Conservation (phyloP, 306 rosid genomes). For the Vicia faba region DNA sequence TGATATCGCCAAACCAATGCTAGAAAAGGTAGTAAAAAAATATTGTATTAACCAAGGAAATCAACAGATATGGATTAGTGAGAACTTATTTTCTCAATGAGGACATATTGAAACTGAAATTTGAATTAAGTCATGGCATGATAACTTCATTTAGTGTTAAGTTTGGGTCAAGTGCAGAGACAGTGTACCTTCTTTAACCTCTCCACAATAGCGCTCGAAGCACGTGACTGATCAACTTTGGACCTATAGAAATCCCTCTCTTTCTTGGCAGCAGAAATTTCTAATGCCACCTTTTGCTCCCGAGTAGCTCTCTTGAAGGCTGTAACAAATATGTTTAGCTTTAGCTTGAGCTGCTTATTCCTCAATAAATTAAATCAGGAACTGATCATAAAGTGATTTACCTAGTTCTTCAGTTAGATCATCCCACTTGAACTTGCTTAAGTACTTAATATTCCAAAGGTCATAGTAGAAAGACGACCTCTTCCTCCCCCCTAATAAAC, state of each 20-base stretch:
- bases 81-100: background rate
- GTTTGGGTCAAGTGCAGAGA: slow-evolving; percentile 15
- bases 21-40: background rate
- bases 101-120: slow-evolving; percentile 10
- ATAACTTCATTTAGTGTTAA: slow-evolving; percentile 17
- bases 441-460: slow-evolving; percentile 94
- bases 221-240: slow-evolving; percentile 72
- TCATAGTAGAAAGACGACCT: slow-evolving; percentile 79
- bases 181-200: slow-evolving; percentile 71
- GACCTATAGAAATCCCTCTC: slow-evolving; percentile 76
- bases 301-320: slow-evolving; percentile 71
- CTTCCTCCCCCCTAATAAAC: slow-evolving; percentile 79
- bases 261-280: slow-evolving; percentile 83
- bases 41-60: background rate
- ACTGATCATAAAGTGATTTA: slow-evolving; percentile 39
- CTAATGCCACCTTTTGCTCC: slow-evolving; percentile 82
- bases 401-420: slow-evolving; percentile 87
- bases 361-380: slow-evolving; percentile 15
- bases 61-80: background rate
- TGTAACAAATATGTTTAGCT: slow-evolving; percentile 39
- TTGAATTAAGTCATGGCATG: background rate
- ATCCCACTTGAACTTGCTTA: slow-evolving; percentile 96
- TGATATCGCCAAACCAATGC: background rate
- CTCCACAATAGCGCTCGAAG: slow-evolving; percentile 72
- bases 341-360: slow-evolving; percentile 31